Conservation (phyloP, 371 early-diverging fungal species). For the Mortierella sp. region DNA sequence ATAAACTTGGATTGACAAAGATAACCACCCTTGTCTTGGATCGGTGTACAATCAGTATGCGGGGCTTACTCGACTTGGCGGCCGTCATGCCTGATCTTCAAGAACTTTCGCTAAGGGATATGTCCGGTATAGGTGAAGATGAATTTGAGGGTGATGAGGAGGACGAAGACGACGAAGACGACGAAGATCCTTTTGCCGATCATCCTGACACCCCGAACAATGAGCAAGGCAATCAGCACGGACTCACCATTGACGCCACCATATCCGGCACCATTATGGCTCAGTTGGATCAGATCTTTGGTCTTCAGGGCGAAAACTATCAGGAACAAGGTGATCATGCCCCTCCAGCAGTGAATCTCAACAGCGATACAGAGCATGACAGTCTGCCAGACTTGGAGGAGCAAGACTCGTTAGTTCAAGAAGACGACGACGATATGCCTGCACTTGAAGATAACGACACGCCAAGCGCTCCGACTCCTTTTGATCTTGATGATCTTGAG, state of each 20-base stretch:
- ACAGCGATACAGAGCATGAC: neutral
- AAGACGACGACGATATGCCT: too few species aligned
- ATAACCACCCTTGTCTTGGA: constrained; percentile 10
- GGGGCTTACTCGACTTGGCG: neutral
- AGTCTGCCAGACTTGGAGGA: neutral
- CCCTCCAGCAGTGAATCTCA: too few species aligned
- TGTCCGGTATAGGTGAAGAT: constrained; percentile 1
- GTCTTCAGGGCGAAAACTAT: constrained; percentile 1
- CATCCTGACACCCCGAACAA: too few species aligned
- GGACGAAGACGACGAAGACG: constrained; percentile 1
- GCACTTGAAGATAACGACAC: too few species aligned
- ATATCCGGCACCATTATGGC: too few species aligned
- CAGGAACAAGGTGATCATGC: neutral
- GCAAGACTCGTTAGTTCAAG: neutral
- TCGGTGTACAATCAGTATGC: constrained; percentile 4
- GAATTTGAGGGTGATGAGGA: neutral
- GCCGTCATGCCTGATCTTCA: constrained; percentile 20
- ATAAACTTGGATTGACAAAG: neutral
- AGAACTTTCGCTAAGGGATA: constrained; percentile 8
- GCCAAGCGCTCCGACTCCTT: neutral
- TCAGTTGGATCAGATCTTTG: too few species aligned
- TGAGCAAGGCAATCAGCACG: too few species aligned
- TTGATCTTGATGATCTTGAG: neutral
- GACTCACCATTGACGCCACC: too few species aligned
- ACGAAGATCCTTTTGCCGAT: neutral